Evolutionary conservation across 495 filamentous ascomycete genomes (phyloP), one percentile per base, ranked within the genome.

Genomic region (Penicillium odoratum): DNA sequence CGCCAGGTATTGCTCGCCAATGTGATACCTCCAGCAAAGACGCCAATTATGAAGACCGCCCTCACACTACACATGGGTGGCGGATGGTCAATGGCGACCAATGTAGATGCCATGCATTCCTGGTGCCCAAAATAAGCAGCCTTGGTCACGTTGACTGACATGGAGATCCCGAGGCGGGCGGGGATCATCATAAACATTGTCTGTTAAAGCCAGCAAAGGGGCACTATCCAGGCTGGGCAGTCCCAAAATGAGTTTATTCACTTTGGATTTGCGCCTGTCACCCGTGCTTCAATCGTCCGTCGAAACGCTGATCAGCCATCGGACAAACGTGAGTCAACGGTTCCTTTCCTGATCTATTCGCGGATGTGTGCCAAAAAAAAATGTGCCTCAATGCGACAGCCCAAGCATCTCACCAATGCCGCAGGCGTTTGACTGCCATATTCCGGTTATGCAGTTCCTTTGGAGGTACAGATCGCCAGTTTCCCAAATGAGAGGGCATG

Each of bases 181-280:
- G 31, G 3, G 31, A 33, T 7, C 31, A 33, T 33, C 31, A 33
- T 33, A 10, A 33, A 33, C 31, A 33, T 33, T 16, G 45, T 48
- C 45, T 48, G 45, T 9, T 16, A n/a, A 30, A 48, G 45, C 26
- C 26, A 48, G 18, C 21, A 48, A 48, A 48, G 13, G 45, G 45
- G 5, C 45, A 30, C 45, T 21, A 0, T 48, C 4, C 0, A 21
- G 25, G 18, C n/a, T 48, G 26, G 26, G 45, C 26, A 48, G 45
- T 29, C 15, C 45, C 26, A 48, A 48, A 48, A 48, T 48, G 26
- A 48, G 45, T 48, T 31, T 5, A n/a, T 11, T 48, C 26, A 30
- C 16, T 48, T 48, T 29, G 45, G 13, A 48, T 48, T 13, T 48
- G 45, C 45, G 18, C 45, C 43, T 26, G 45, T 48, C 45, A 30